Percentiles rank a stretch among this genome's conserved stretches.
Conservation (phyloP, 352 stramenopile species). For the Globisporangium irregulare region DNA sequence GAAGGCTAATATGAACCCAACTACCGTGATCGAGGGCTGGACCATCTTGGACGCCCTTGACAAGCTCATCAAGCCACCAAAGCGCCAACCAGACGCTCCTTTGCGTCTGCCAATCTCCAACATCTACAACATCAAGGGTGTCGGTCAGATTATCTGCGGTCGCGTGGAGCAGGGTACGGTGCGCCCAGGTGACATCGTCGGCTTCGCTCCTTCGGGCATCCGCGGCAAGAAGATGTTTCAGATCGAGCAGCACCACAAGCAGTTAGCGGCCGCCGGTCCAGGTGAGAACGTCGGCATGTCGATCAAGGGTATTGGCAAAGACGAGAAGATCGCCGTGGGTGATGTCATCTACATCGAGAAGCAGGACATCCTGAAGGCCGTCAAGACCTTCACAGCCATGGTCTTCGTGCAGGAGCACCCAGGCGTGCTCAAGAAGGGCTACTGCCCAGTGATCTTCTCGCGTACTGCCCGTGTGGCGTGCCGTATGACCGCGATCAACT, state of each 20-base stretch:
- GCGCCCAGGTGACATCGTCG: slow-evolving; percentile 56
- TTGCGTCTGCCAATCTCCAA: slow-evolving; percentile 74
- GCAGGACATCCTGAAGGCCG: slow-evolving; percentile 36
- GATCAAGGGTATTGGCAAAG: slow-evolving; percentile 77
- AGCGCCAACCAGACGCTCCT: slow-evolving; percentile 43
- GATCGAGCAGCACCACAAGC: slow-evolving; percentile 83
- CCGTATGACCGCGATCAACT: slow-evolving; percentile 80
- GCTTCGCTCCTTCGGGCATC: slow-evolving; percentile 59
- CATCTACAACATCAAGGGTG: slow-evolving; percentile 86
- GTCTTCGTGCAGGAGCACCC: slow-evolving; percentile 78
- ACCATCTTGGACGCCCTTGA: slow-evolving; percentile 70
- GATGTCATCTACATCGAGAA: slow-evolving; percentile 41
- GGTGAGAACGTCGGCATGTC: slow-evolving; percentile 81
- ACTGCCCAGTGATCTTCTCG: slow-evolving; percentile 75
- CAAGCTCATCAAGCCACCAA: slow-evolving; percentile 70
- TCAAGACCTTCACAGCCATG: slow-evolving; percentile 73
- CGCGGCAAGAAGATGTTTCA: slow-evolving; percentile 68
- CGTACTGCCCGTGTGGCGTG: slow-evolving; percentile 82
- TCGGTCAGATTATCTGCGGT: slow-evolving; percentile 75
- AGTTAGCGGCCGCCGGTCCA: slow-evolving; percentile 49
- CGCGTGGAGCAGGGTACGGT: slow-evolving; percentile 72
- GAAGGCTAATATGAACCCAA: slow-evolving; percentile 53
- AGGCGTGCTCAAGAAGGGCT: slow-evolving; percentile 72
- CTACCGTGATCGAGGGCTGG: slow-evolving; percentile 29
- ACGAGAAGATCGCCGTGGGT: slow-evolving; percentile 69